Evolutionary conservation across 1,284 basidiomycete species (phyloP).

Genomic region (Moesziomyces sp.): DNA sequence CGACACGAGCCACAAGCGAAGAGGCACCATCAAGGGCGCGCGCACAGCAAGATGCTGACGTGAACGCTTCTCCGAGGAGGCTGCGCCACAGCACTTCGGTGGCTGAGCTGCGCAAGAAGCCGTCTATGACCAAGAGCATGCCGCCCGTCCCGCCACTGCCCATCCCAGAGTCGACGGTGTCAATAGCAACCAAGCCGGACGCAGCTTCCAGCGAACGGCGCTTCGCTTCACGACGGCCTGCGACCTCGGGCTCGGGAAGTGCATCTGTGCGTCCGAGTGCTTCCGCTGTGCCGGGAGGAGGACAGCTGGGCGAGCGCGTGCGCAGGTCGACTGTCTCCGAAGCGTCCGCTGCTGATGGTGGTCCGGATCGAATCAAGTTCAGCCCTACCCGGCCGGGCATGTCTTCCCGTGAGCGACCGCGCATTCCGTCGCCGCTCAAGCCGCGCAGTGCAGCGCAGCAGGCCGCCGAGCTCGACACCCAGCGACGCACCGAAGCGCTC

Average conservation of each 20-base stretch:
- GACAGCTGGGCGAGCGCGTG: slow-evolving; percentile 4
- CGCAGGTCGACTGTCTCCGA: slow-evolving; percentile 30
- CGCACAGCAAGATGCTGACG: neutral
- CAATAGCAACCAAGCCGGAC: neutral
- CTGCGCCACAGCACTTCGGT: slow-evolving; percentile 28
- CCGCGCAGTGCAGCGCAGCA: slow-evolving; percentile 23
- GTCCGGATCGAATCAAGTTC: slow-evolving; percentile 5
- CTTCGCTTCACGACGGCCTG: neutral
- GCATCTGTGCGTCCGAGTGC: neutral
- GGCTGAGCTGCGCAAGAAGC: slow-evolving; percentile 27
- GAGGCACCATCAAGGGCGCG: slow-evolving; percentile 17
- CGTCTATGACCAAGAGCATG: slow-evolving; percentile 2
- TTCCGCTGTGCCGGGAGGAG: no score
- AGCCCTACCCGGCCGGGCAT: slow-evolving; percentile 25
- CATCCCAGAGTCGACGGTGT: neutral
- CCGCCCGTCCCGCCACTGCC: slow-evolving; percentile 15
- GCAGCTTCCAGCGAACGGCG: neutral
- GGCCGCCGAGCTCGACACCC: slow-evolving; percentile 11
- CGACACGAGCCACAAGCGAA: slow-evolving; percentile 31
- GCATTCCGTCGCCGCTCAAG: slow-evolving; percentile 43
- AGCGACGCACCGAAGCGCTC: slow-evolving; percentile 5
- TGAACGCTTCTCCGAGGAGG: slow-evolving; percentile 15
- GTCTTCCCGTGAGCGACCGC: slow-evolving; percentile 40
- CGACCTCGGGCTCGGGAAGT: slow-evolving; percentile 4
- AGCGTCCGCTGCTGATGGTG: neutral